Evolutionary conservation across 805 yeast genomes (phyloP), one percentile per base, ranked within the genome.

Genomic region (Teunomyces tritomae): DNA sequence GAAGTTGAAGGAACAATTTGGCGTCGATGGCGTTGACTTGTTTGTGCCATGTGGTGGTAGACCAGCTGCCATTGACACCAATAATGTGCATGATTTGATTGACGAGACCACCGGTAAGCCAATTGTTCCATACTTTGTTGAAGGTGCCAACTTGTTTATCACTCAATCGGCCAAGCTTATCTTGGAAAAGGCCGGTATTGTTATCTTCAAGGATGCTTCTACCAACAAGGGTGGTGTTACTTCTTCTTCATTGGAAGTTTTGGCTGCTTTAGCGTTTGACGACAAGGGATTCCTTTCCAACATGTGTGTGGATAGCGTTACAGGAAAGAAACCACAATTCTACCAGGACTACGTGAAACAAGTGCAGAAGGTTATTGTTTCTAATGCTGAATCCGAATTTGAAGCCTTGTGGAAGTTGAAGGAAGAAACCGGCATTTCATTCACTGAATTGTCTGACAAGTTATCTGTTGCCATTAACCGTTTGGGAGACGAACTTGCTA

Each of bases 31-130:
- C 28, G 77, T 90, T 51, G 90, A 89, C 59, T 73, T 92, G 62
- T 91, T 94, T 70, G 97, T 91, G 37, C 99, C 99, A 49, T 92
- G 99, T 71, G 99, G 99, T 68, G 99, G 99, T 57, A 86, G 99
- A 71, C 99, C 99, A 50, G 92, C 88, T 58, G 95, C 98, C 16
- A 84, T 92, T 65, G 95, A 91, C 67, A 82, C 91, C 54, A 85
- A 83, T 67, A 94, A 87, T 60, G 94, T 91, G 49, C 72, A 75
- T 53, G 71, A 71, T 46, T 80, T 89, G 58, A 80, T 94, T 56
- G 89, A 87, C 66, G 76, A 74, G 35, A 82, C 82, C 59, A 84
- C 91, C 28, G 95, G 94, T 49, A 84, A 85, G 68, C 68, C 87
- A 16, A 73, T 80, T 55, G 78, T 94, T 57, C 95, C 96, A 43